Conservation (phyloP, 2,329 filamentous ascomycete genomes). For the Elsinoe necatrix region DNA sequence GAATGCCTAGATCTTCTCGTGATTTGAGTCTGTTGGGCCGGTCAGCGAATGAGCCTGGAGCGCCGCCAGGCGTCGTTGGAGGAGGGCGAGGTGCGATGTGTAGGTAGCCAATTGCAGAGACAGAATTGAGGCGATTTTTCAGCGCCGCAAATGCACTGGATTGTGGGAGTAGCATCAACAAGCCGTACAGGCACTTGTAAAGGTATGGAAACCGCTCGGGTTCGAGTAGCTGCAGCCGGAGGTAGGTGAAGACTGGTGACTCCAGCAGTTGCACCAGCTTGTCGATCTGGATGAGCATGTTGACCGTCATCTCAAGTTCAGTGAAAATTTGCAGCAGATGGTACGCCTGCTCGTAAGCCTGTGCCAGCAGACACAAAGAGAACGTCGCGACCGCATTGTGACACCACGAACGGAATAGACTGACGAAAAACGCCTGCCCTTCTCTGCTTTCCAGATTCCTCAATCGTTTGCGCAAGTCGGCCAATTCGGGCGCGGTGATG, state of each 20-base stretch:
- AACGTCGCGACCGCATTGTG: constrained; percentile 98
- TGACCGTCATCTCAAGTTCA: constrained; percentile 97
- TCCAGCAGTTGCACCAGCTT: constrained; percentile 95
- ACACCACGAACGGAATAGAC: constrained; percentile 93
- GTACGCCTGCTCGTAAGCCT: constrained; percentile 97
- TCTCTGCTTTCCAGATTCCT: constrained; percentile 88
- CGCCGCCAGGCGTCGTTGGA: constrained; percentile 26
- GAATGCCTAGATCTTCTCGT: constrained; percentile 66
- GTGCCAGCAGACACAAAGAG: constrained; percentile 85
- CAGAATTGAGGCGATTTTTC: constrained; percentile 93
- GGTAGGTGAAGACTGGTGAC: constrained; percentile 94
- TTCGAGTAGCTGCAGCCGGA: constrained; percentile 88
- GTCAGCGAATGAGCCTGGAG: constrained; percentile 38
- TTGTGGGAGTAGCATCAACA: constrained; percentile 96
- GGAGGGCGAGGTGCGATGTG: constrained; percentile 68
- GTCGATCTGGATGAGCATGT: constrained; percentile 97
- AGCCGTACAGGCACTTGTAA: constrained; percentile 84
- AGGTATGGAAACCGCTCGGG: constrained; percentile 90
- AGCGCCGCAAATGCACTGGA: constrained; percentile 93
- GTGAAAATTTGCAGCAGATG: constrained; percentile 92
- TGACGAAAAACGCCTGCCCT: constrained; percentile 89
- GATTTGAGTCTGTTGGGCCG: constrained; percentile 66
- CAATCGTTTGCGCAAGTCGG: constrained; percentile 80
- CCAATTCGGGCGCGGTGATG: constrained; percentile 89
- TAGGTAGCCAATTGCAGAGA: constrained; percentile 91